phyloP scores from a whole-genome alignment of 1,284 basidiomycete genomes.

The Ustilago hordei region DNA sequence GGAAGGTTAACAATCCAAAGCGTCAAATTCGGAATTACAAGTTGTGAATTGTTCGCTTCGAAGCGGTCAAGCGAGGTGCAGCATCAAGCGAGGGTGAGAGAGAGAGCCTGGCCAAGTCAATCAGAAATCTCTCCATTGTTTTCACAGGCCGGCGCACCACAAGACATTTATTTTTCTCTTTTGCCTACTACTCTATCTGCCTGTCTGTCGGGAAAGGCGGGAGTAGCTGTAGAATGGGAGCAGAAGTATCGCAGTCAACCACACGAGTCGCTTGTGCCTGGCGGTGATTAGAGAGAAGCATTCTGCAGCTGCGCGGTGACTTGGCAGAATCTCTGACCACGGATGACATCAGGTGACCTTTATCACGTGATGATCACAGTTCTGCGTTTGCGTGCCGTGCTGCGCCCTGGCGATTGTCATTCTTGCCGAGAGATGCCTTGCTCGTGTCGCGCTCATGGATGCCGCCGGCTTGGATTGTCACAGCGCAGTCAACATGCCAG shows the following conservation, averaged over 20 bases:
- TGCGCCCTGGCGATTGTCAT: too few species aligned
- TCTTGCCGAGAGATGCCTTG: too few species aligned
- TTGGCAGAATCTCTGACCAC: too few species aligned
- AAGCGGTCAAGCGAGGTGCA: too few species aligned
- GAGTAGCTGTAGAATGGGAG: neutral
- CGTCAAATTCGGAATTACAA: neutral
- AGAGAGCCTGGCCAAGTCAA: conserved; percentile 6
- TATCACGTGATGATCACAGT: neutral
- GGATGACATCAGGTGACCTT: too few species aligned
- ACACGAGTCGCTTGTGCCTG: neutral
- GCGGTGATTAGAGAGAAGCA: neutral
- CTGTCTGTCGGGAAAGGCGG: neutral
- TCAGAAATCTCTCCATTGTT: conserved; percentile 1
- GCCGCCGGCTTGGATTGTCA: neutral
- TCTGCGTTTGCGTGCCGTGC: too few species aligned
- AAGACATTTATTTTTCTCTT: neutral
- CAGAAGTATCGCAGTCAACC: neutral
- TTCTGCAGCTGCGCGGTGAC: too few species aligned
- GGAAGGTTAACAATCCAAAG: too few species aligned
- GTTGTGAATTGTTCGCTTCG: too few species aligned
- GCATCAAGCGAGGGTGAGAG: too few species aligned
- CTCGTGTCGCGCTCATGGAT: neutral
- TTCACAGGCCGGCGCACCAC: neutral
- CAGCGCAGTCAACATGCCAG: conserved; percentile 1
- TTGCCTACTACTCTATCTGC: neutral